A percentile compares a stretch with the other conserved stretches of the same genome.
These are phyloP conservation scores for Claviceps fusiformis DNA, from an alignment of 2,329 filamentous ascomycete genomes.

Conservation along the genomic window DNA sequence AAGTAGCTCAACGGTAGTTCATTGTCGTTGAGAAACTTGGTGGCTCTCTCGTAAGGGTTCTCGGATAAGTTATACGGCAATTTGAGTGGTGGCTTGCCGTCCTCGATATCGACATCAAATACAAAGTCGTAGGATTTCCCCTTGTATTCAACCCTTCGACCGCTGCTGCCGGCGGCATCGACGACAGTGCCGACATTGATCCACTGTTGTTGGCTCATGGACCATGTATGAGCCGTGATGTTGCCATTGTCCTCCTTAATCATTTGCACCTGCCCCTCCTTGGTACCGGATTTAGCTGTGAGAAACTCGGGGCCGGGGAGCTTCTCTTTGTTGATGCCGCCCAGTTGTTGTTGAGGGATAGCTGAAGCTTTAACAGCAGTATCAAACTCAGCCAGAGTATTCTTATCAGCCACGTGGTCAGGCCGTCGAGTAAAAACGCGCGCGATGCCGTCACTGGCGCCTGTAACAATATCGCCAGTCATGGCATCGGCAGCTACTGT, in stretches of 20 bases:
- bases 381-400: conserved; percentile 61
- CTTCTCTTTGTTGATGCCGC: conserved; percentile 80
- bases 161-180: conserved; percentile 70
- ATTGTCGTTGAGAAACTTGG: conserved; percentile 81
- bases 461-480: conserved; percentile 86
- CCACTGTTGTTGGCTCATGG: conserved; percentile 57
- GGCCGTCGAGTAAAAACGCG: conserved; percentile 68
- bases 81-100: conserved; percentile 83
- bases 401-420: conserved; percentile 55
- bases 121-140: conserved; percentile 92
- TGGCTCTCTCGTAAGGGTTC: conserved; percentile 83
- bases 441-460: conserved; percentile 75
- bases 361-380: conserved; percentile 69
- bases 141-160: conserved; percentile 60
- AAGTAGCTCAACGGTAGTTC: conserved; percentile 78
- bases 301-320: conserved; percentile 82
- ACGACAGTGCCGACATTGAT: conserved; percentile 88
- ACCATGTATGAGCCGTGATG: conserved; percentile 83
- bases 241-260: conserved; percentile 71
- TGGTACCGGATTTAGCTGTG: conserved; percentile 69
- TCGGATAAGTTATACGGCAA: conserved; percentile 88
- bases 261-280: conserved; percentile 92
- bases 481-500: conserved; percentile 68
- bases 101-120: conserved; percentile 92
- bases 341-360: conserved; percentile 76